phyloP scores from a whole-genome alignment of 176 grass and related monocot species.

The Canna indica region DNA sequence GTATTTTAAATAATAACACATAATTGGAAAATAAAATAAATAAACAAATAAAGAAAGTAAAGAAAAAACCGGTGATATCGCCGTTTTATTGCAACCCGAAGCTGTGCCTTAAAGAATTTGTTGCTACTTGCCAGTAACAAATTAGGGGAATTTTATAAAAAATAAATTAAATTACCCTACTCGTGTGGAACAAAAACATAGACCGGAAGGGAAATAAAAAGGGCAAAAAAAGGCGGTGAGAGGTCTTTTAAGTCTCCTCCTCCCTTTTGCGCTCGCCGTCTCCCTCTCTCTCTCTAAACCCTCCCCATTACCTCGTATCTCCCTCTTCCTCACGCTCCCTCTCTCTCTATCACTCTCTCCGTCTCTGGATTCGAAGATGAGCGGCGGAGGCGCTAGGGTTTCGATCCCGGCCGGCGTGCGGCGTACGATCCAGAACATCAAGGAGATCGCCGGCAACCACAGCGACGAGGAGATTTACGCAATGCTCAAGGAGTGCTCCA shows the following conservation, averaged over 20 bases:
- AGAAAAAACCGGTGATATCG: too few relatives aligned
- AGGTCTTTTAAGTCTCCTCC: background rate
- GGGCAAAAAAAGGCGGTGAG: background rate
- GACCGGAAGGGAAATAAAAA: too few relatives aligned
- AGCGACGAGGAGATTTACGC: conserved; percentile 90
- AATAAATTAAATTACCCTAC: too few relatives aligned
- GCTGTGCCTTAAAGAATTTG: too few relatives aligned
- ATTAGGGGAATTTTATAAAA: too few relatives aligned
- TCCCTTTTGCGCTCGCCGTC: background rate
- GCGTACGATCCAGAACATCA: conserved; percentile 70
- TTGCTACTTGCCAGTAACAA: too few relatives aligned
- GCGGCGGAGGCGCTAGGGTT: conserved; percentile 31
- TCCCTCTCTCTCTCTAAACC: background rate
- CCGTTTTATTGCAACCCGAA: too few relatives aligned
- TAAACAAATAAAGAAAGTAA: too few relatives aligned
- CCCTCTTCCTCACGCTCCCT: background rate
- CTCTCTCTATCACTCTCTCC: background rate
- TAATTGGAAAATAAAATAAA: too few relatives aligned
- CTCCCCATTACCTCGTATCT: background rate
- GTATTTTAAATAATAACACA: too few relatives aligned
- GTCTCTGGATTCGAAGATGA: conserved; percentile 7
- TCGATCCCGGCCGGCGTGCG: conserved; percentile 50
- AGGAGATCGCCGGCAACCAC: conserved; percentile 77
- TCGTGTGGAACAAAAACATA: too few relatives aligned
- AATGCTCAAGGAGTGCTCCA: conserved; percentile 81